Conservation (phyloP, 1,139 yeast species). For the Yamadazyma oceani region DNA sequence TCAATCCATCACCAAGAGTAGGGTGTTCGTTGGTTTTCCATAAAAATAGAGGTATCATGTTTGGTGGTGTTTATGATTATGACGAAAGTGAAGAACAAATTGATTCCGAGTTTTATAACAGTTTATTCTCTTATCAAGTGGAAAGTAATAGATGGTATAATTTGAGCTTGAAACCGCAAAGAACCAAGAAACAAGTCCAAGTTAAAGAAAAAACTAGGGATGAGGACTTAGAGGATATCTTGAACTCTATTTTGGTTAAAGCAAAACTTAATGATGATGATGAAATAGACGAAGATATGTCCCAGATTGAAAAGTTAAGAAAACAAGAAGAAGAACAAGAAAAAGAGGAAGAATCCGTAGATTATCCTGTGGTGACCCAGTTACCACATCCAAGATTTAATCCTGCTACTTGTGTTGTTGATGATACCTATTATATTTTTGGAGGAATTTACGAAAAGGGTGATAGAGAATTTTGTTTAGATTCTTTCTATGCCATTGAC, state of each 20-base stretch:
- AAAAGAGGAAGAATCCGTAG: slow-evolving; percentile 33
- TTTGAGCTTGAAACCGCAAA: slow-evolving; percentile 62
- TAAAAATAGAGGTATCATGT: slow-evolving; percentile 87
- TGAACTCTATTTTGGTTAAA: slow-evolving; percentile 71
- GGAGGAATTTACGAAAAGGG: slow-evolving; percentile 93
- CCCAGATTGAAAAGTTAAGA: slow-evolving; percentile 41
- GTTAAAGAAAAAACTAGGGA: slow-evolving; percentile 60
- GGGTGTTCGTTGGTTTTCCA: slow-evolving; percentile 90
- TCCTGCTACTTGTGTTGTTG: slow-evolving; percentile 81
- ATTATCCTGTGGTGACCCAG: slow-evolving; percentile 58
- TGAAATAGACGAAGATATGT: slow-evolving; percentile 38
- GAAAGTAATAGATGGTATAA: slow-evolving; percentile 91
- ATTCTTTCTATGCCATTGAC: slow-evolving; percentile 84
- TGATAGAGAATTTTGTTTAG: slow-evolving; percentile 80
- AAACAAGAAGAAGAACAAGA: slow-evolving; percentile 40
- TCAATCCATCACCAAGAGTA: slow-evolving; percentile 88
- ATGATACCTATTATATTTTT: slow-evolving; percentile 79
- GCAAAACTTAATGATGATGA: slow-evolving; percentile 60
- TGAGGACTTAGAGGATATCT: slow-evolving; percentile 78
- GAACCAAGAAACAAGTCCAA: slow-evolving; percentile 48
- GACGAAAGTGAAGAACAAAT: slow-evolving; percentile 94
- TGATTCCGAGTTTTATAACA: slow-evolving; percentile 82
- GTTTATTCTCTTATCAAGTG: slow-evolving; percentile 75
- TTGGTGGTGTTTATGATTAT: slow-evolving; percentile 94
- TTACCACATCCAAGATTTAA: slow-evolving; percentile 91